phyloP scores from a whole-genome alignment of 208 protist genomes.

The Porcisia deanei region DNA sequence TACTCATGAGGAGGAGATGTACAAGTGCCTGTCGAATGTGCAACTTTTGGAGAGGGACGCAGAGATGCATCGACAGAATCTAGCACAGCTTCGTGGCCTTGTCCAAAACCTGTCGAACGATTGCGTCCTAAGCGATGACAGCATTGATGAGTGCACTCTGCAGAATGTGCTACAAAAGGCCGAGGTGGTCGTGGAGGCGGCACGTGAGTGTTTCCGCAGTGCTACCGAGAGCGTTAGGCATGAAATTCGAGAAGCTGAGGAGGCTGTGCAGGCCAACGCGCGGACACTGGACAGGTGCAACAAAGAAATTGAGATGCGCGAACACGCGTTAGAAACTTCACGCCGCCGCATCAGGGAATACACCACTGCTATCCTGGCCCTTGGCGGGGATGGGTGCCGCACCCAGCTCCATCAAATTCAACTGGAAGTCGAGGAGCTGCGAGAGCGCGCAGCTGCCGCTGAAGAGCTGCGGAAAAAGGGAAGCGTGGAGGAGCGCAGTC shows the following conservation, averaged over 20 bases:
- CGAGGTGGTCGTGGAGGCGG: slow-evolving; percentile 24
- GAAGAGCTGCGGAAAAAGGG: slow-evolving; percentile 44
- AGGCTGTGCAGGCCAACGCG: slow-evolving; percentile 22
- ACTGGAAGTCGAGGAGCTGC: slow-evolving; percentile 41
- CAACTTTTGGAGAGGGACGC: slow-evolving; percentile 52
- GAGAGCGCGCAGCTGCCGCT: slow-evolving; percentile 47
- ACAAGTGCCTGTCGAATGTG: slow-evolving; percentile 38
- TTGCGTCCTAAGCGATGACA: slow-evolving; percentile 37
- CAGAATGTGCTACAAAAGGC: slow-evolving; percentile 29
- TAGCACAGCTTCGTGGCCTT: slow-evolving; percentile 37
- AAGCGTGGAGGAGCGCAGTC: slow-evolving; percentile 40
- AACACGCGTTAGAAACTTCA: slow-evolving; percentile 13
- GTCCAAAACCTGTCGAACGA: slow-evolving; percentile 31
- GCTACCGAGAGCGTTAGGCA: slow-evolving; percentile 4
- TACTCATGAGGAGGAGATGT: slow-evolving; percentile 41
- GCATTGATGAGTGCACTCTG: slow-evolving; percentile 53
- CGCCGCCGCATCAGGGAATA: slow-evolving; percentile 28
- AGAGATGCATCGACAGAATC: slow-evolving; percentile 45
- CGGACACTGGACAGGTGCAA: slow-evolving; percentile 49
- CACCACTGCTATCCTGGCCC: slow-evolving; percentile 9
- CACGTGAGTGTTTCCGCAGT: slow-evolving; percentile 4
- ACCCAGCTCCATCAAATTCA: slow-evolving; percentile 29
- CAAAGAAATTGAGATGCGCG: slow-evolving; percentile 70
- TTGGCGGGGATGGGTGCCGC: slow-evolving; percentile 17
- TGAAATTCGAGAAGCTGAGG: slow-evolving; percentile 31